These are phyloP conservation scores for Cokeromyces recurvatus DNA, from an alignment of 371 early-diverging fungal genomes.

Conservation along the genomic window DNA sequence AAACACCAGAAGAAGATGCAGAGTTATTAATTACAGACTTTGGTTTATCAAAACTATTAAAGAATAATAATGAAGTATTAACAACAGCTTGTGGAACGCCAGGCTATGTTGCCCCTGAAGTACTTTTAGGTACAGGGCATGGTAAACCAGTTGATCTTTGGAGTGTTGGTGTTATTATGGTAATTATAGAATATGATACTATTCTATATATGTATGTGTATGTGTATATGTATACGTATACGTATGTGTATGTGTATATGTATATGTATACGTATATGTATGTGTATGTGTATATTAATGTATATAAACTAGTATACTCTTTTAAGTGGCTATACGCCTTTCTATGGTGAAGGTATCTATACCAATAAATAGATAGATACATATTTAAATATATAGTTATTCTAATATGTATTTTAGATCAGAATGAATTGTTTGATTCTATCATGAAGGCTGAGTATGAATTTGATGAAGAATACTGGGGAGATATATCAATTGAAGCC, in stretches of 20 bases:
- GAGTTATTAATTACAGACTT: conserved; percentile 68
- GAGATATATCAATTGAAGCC: conserved; percentile 69
- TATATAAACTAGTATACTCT: conserved; percentile 79
- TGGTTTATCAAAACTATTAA: conserved; percentile 72
- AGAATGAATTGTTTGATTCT: conserved; percentile 49
- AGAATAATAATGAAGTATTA: conserved; percentile 53
- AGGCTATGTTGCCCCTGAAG: conserved; percentile 87
- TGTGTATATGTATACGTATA: too few relatives aligned
- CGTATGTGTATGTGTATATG: too few relatives aligned
- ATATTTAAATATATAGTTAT: neutral
- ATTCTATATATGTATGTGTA: neutral
- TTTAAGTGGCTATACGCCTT: conserved; percentile 84
- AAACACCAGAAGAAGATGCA: conserved; percentile 46
- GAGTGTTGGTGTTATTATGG: conserved; percentile 86
- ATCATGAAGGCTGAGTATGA: conserved; percentile 64
- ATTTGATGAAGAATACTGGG: conserved; percentile 76
- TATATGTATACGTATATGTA: too few relatives aligned
- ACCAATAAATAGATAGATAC: conserved; percentile 4
- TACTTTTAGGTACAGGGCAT: conserved; percentile 61
- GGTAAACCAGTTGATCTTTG: conserved; percentile 79
- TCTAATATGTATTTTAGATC: too few relatives aligned
- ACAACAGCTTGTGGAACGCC: conserved; percentile 81
- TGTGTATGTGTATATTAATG: too few relatives aligned
- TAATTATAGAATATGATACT: conserved; percentile 6
- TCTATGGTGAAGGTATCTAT: conserved; percentile 59